Conservation (phyloP, 2,329 filamentous ascomycete species). For the Scolecobasidium constrictum region DNA sequence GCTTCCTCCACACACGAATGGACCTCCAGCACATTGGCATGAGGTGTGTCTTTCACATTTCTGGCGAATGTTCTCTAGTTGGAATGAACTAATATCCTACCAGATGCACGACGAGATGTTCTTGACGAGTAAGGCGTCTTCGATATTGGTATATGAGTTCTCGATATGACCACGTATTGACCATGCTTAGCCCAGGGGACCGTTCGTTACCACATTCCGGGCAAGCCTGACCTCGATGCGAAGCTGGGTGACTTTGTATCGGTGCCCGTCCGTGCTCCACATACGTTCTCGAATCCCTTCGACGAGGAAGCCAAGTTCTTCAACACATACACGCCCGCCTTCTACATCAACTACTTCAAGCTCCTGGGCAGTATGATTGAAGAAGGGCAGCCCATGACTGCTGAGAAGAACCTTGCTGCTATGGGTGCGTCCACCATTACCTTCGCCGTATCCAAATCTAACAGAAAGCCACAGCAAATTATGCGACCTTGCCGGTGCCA, state of each 20-base stretch:
- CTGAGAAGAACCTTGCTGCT: slow-evolving; percentile 37
- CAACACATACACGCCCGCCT: slow-evolving; percentile 47
- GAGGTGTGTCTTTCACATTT: slow-evolving; percentile 29
- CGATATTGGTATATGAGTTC: too few species aligned
- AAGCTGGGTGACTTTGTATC: slow-evolving; percentile 43
- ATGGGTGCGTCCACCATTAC: too few species aligned
- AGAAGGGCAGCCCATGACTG: slow-evolving; percentile 34
- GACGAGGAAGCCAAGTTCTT: slow-evolving; percentile 44
- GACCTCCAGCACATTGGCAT: slow-evolving; percentile 42
- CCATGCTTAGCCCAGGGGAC: slow-evolving; percentile 28
- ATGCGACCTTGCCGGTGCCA: slow-evolving; percentile 36
- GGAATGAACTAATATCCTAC: background rate
- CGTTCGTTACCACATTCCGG: slow-evolving; percentile 40
- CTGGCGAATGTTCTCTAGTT: too few species aligned
- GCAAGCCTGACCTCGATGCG: slow-evolving; percentile 34
- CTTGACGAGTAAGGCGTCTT: slow-evolving; percentile 42
- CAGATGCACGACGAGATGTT: slow-evolving; percentile 43
- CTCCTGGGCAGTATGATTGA: slow-evolving; percentile 35
- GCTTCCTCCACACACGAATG: slow-evolving; percentile 35
- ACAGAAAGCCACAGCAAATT: too few species aligned
- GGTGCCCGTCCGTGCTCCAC: slow-evolving; percentile 42
- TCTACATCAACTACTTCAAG: slow-evolving; percentile 49
- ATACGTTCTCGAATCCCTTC: slow-evolving; percentile 46
- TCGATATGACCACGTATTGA: too few species aligned
- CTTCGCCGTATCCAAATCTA: too few species aligned